A percentile compares a stretch with the other conserved stretches of the same genome.
Conservation (phyloP, 2,329 filamentous ascomycete species). For the Sporothrix dimorphospora region DNA sequence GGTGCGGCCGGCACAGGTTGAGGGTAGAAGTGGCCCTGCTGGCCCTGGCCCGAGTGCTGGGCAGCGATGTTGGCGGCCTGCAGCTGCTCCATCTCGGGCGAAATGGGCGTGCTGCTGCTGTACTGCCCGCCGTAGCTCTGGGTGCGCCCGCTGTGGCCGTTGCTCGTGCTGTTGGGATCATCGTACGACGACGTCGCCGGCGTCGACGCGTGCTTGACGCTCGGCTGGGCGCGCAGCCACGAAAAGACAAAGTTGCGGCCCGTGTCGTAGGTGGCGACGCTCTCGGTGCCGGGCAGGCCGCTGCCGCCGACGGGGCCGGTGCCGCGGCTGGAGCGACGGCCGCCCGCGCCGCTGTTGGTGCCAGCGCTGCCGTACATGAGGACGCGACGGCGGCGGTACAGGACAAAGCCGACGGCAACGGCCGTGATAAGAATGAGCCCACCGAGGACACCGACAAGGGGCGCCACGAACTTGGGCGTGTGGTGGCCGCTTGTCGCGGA, state of each 20-base stretch:
- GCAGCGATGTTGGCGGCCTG: neutral
- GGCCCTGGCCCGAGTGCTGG: neutral
- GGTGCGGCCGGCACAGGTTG: constrained; percentile 20
- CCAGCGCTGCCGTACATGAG: constrained; percentile 36
- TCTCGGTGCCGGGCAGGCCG: constrained; percentile 38
- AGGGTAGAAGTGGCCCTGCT: constrained; percentile 29
- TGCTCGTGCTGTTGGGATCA: constrained; percentile 8
- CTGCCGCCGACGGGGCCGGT: constrained; percentile 10
- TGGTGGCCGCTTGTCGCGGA: constrained; percentile 38
- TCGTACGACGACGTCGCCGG: constrained; percentile 45
- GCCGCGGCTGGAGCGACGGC: constrained; percentile 34
- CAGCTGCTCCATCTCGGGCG: constrained; percentile 44
- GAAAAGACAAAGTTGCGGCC: constrained; percentile 52
- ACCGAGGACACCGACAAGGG: constrained; percentile 64
- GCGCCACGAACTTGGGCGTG: constrained; percentile 61
- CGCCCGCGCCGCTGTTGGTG: neutral
- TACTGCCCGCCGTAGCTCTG: neutral
- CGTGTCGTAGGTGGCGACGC: constrained; percentile 51
- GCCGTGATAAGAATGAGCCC: constrained; percentile 60
- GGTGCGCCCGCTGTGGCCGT: neutral
- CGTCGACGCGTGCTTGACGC: constrained; percentile 49
- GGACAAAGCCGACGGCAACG: constrained; percentile 53
- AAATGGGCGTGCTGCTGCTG: constrained; percentile 37
- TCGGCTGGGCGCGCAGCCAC: constrained; percentile 55
- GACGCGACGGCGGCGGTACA: constrained; percentile 56